These are phyloP conservation scores for Penicillium freii DNA, from an alignment of 2,329 filamentous ascomycete genomes.

Conservation along the genomic window DNA sequence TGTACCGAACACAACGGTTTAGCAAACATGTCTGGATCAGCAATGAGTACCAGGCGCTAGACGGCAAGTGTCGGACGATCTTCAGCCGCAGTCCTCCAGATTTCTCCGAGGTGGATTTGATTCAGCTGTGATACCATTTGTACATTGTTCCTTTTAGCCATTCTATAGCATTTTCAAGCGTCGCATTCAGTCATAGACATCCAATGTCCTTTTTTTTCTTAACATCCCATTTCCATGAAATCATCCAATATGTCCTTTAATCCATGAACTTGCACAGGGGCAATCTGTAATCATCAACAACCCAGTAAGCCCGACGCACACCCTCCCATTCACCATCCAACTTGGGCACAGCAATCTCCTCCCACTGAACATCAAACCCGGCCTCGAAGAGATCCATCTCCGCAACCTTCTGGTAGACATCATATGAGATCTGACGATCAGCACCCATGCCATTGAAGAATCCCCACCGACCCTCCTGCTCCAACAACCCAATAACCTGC, in stretches of 20 bases:
- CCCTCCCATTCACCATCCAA: slow-evolving; percentile 83
- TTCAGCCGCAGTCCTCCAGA: slow-evolving; percentile 85
- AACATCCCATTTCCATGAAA: neutral
- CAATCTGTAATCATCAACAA: slow-evolving; percentile 59
- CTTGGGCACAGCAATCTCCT: slow-evolving; percentile 70
- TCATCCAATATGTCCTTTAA: slow-evolving; percentile 12
- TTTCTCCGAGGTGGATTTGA: slow-evolving; percentile 83
- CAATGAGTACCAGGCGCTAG: slow-evolving; percentile 85
- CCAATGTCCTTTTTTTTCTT: slow-evolving; percentile 6
- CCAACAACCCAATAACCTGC: slow-evolving; percentile 73
- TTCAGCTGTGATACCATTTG: slow-evolving; percentile 60
- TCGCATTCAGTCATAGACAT: slow-evolving; percentile 24
- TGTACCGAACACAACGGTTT: slow-evolving; percentile 71
- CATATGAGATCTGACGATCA: slow-evolving; percentile 88
- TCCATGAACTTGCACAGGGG: slow-evolving; percentile 44
- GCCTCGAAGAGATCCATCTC: slow-evolving; percentile 89
- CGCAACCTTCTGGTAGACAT: slow-evolving; percentile 89
- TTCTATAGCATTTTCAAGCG: slow-evolving; percentile 24
- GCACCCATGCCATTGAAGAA: slow-evolving; percentile 80
- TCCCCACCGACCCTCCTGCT: slow-evolving; percentile 55
- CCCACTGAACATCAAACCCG: slow-evolving; percentile 86
- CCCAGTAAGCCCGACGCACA: slow-evolving; percentile 86
- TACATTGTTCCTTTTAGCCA: slow-evolving; percentile 15
- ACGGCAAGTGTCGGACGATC: slow-evolving; percentile 77
- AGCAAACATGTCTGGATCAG: slow-evolving; percentile 86